These are phyloP conservation scores for Apium graveolens DNA, from an alignment of 129 eudicot genomes.

Conservation along the genomic window DNA sequence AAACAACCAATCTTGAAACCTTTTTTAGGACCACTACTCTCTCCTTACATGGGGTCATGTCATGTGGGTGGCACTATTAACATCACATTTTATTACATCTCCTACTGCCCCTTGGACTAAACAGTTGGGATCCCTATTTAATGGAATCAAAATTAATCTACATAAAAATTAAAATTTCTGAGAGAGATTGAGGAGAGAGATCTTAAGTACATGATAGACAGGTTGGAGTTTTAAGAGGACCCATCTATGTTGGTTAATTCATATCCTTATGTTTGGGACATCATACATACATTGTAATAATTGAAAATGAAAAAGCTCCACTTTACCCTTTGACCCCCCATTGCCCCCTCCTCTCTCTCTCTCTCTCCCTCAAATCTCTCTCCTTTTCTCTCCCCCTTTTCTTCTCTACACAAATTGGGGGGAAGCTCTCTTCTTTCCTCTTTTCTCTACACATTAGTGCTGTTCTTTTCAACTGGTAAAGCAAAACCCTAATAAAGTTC, in stretches of 20 bases:
- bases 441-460: slow-evolving; percentile 19
- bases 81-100: not conserved
- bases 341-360: not conserved
- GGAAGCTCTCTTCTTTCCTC: slow-evolving; percentile 14
- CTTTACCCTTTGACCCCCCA: slow-evolving; percentile 58
- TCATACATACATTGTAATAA: slow-evolving; percentile 21
- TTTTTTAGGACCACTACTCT: slow-evolving; percentile 5
- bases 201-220: slow-evolving; percentile 46
- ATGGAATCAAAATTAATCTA: not conserved
- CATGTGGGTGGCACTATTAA: slow-evolving; percentile 1
- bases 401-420: slow-evolving; percentile 33
- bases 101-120: not conserved
- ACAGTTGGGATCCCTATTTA: not conserved
- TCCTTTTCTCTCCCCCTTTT: slow-evolving; percentile 13
- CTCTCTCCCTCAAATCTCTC: slow-evolving; percentile 14
- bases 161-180: not conserved
- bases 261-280: slow-evolving; percentile 4
- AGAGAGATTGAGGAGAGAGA: not conserved
- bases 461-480: slow-evolving; percentile 19
- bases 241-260: slow-evolving; percentile 27
- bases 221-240: slow-evolving; percentile 50
- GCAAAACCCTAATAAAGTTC: slow-evolving; percentile 35
- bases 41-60: not conserved
- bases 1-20: slow-evolving; percentile 8
- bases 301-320: slow-evolving; percentile 48